phyloP scores from a whole-genome alignment of 78 protist genomes.

The Salpingoeca rosetta region DNA sequence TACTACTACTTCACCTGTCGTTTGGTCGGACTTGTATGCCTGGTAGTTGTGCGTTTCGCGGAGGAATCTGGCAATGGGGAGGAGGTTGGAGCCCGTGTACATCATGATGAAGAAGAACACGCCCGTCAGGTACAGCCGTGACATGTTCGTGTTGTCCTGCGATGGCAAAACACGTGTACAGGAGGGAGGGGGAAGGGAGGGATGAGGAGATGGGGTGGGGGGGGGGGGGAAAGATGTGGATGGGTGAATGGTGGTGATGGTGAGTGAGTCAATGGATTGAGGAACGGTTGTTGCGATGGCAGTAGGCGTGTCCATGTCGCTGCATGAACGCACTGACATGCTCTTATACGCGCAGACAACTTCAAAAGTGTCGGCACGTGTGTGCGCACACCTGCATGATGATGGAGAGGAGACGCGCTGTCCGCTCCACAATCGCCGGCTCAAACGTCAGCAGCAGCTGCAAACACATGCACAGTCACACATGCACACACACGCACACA shows the following conservation, averaged over 20 bases:
- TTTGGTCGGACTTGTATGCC: conserved; percentile 25
- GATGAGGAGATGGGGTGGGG: too few species aligned
- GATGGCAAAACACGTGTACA: too few species aligned
- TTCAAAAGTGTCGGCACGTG: too few species aligned
- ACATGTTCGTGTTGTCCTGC: conserved; percentile 19
- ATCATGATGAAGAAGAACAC: conserved; percentile 59
- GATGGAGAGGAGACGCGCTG: not conserved
- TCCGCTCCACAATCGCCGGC: conserved; percentile 48
- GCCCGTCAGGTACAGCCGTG: conserved; percentile 59
- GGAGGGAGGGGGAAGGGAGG: not conserved
- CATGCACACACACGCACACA: too few species aligned
- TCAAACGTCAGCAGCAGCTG: conserved; percentile 59
- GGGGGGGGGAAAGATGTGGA: too few species aligned
- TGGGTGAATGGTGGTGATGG: too few species aligned
- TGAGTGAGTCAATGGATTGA: not conserved
- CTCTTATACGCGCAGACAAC: not conserved
- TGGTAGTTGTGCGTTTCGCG: conserved; percentile 49
- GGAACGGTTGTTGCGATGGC: not conserved
- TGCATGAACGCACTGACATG: conserved; percentile 1
- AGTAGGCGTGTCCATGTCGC: not conserved
- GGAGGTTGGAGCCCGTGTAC: conserved; percentile 65
- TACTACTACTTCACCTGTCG: too few species aligned
- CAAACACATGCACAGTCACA: too few species aligned
- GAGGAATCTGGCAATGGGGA: conserved; percentile 39
- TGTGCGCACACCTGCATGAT: not conserved